Conservation (phyloP, 192 early-diverging fungal genomes). For the Coemansia javaensis region DNA sequence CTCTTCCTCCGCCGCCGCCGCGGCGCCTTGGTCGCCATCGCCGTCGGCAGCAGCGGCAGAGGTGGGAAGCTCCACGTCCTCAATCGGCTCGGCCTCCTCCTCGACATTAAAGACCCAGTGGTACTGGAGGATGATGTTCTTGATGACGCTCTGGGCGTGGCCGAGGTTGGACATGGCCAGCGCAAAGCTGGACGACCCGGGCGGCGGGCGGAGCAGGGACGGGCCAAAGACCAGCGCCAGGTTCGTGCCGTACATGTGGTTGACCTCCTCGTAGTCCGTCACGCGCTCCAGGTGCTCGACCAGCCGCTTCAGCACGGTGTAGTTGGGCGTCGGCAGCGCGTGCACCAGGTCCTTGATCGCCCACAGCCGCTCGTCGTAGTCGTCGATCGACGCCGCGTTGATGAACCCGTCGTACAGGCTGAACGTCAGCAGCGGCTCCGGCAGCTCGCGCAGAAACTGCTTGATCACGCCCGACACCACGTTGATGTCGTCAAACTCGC, state of each 20-base stretch:
- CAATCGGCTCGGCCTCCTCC: constrained; percentile 52
- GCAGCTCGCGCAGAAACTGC: constrained; percentile 89
- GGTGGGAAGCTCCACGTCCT: constrained; percentile 23
- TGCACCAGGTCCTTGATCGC: constrained; percentile 65
- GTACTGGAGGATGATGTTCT: constrained; percentile 69
- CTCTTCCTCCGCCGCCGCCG: neutral
- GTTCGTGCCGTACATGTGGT: constrained; percentile 87
- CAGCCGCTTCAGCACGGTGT: constrained; percentile 61
- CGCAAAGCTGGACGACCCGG: constrained; percentile 57
- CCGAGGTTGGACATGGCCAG: constrained; percentile 70
- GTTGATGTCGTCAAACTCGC: constrained; percentile 70
- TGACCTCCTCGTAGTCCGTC: constrained; percentile 71
- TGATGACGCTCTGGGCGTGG: constrained; percentile 66
- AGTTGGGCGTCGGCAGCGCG: constrained; percentile 59
- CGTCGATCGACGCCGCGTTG: constrained; percentile 61
- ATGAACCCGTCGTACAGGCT: constrained; percentile 79
- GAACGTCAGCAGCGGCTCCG: constrained; percentile 88
- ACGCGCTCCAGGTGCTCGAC: constrained; percentile 71
- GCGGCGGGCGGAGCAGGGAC: constrained; percentile 68
- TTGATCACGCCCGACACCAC: constrained; percentile 86
- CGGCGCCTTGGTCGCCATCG: no score
- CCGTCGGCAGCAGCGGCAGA: neutral
- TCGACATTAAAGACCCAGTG: constrained; percentile 75
- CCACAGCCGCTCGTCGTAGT: constrained; percentile 69
- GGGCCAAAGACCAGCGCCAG: constrained; percentile 96